phyloP scores from a whole-genome alignment of 352 stramenopile genomes.

The Globisporangium splendens region DNA sequence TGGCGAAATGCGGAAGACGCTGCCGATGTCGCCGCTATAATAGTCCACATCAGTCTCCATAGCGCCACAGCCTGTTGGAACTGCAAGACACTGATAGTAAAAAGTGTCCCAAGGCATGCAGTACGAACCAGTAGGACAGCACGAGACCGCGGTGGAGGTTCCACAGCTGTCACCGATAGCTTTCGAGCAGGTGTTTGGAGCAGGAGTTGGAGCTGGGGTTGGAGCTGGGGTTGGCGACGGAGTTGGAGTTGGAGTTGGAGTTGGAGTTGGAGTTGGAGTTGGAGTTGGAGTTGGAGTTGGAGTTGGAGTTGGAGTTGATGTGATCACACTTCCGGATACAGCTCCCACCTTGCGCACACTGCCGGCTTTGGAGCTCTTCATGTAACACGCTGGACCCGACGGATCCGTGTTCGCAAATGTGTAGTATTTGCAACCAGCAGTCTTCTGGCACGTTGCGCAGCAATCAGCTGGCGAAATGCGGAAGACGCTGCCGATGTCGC shows the following conservation, averaged over 20 bases:
- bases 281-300: background rate
- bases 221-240: background rate
- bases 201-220: background rate
- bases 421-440: constrained; percentile 15
- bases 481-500: constrained; percentile 16
- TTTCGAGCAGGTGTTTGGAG: no score
- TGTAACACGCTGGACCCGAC: constrained; percentile 18
- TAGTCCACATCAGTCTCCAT: constrained; percentile 27
- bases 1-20: background rate
- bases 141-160: constrained; percentile 13
- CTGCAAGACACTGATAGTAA: constrained; percentile 28
- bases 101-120: constrained; percentile 28
- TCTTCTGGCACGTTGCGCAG: background rate
- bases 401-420: constrained; percentile 23
- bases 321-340: background rate
- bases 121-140: constrained; percentile 16
- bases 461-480: background rate
- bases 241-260: background rate
- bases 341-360: constrained; percentile 6
- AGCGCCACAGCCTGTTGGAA: constrained; percentile 6
- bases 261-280: constrained; percentile 1
- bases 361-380: no score
- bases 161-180: constrained; percentile 17
- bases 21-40: constrained; percentile 19
- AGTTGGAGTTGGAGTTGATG: no score